Evolutionary conservation across 2,329 filamentous ascomycete genomes (phyloP), one percentile per base, ranked within the genome.

Genomic region (Capronia americana): DNA sequence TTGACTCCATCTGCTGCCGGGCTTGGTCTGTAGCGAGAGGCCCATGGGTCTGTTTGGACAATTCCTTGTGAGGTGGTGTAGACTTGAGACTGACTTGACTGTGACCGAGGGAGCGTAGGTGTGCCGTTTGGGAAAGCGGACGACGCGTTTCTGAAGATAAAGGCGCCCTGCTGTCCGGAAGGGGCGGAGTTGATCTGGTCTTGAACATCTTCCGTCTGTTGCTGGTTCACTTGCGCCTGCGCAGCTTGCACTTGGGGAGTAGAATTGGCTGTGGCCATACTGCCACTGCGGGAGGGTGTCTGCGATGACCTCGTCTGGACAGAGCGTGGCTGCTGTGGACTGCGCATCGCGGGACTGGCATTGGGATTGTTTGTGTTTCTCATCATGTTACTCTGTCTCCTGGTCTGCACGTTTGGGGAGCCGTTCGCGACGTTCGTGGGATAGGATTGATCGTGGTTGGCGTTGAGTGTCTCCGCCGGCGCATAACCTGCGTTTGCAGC

Each of bases 41-140:
- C 28, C 69, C 66, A 70, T 14, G 66, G 66, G 34, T 69, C 69
- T n/a, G 66, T 32, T 34, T 63, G 62, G n/a, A 67, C 63, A 10
- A 65, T 34, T 23, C 64, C 64, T 48, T 69, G 61, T 41, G 69
- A 64, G 28, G 66, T 70, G 44, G 53, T 67, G 62, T 65, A 70
- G 57, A 67, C 64, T 44, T 64, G 61, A 12, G 61, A 63, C 44
- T 67, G 66, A 46, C 53, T 67, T 34, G 63, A 44, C 17, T 54
- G 63, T 30, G 63, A 57, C 38, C 66, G 60, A 26, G 46, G 38
- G 23, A 51, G 48, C 20, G 55, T 59, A 23, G 64, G 64, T 12
- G 62, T 69, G 64, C 69, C 69, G 14, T 69, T 69, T 5, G 69
- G 69, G 26, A 64, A 69, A 14, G 64, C 61, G 17, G 69, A 70